Conservation (phyloP, 1,139 yeast species). For the Diutina sp. region DNA sequence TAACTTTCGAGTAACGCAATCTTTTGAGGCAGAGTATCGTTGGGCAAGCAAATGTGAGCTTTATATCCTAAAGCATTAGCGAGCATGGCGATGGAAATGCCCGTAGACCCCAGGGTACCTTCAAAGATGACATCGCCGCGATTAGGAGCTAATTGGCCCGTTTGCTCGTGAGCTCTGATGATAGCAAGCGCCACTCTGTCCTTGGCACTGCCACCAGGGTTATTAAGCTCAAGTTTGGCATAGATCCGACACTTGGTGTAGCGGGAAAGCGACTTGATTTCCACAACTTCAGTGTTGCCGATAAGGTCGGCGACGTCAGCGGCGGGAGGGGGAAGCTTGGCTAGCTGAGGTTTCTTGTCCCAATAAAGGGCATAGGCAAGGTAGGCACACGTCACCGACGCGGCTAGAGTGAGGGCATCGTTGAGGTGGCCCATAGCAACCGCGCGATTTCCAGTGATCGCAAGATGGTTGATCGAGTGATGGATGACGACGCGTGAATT, state of each 20-base stretch:
- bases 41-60: constrained; percentile 90
- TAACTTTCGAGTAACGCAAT: constrained; percentile 52
- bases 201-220: constrained; percentile 95
- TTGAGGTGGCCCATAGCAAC: neutral
- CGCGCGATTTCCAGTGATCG: too few species aligned
- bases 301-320: constrained; percentile 27
- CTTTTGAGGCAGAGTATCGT: constrained; percentile 84
- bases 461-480: too few species aligned
- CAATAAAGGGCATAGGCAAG: neutral
- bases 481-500: too few species aligned
- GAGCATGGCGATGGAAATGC: constrained; percentile 81
- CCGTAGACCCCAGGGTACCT: constrained; percentile 95
- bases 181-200: constrained; percentile 89
- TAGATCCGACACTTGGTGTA: constrained; percentile 72
- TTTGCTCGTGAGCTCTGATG: constrained; percentile 50
- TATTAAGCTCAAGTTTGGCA: constrained; percentile 75
- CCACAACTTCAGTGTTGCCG: constrained; percentile 85
- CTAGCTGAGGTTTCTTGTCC: too few species aligned
- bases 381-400: neutral
- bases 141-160: constrained; percentile 46
- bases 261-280: constrained; percentile 58
- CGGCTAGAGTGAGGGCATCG: neutral
- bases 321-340: neutral
- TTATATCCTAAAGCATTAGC: constrained; percentile 81
- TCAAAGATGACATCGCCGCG: constrained; percentile 61